These are phyloP conservation scores for Aegilops umbellulata DNA, from an alignment of 176 grass and related monocot species.

Conservation along the genomic window DNA sequence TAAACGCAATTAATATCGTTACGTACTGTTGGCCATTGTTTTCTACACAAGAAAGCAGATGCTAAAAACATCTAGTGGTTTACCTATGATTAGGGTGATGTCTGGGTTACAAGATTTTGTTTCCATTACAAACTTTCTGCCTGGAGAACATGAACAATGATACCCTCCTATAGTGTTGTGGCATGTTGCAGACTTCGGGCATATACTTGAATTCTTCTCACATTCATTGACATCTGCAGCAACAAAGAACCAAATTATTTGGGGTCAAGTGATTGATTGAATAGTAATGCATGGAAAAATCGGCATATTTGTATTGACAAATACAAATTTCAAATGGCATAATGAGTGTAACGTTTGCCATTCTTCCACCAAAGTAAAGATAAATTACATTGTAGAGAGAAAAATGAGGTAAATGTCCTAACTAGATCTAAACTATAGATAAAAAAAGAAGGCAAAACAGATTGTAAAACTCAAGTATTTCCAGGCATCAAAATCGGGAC, in stretches of 20 bases:
- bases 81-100: constrained; percentile 32
- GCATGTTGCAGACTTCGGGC: constrained; percentile 10
- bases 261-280: background rate
- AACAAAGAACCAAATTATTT: background rate
- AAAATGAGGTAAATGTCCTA: background rate
- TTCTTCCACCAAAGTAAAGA: too few species aligned
- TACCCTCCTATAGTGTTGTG: background rate
- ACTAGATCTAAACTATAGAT: background rate
- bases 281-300: background rate
- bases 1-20: background rate
- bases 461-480: background rate
- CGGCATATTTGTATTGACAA: background rate
- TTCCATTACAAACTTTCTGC: constrained; percentile 14
- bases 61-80: background rate
- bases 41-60: background rate
- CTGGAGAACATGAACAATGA: constrained; percentile 20
- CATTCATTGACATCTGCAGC: constrained; percentile 32
- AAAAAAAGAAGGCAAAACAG: background rate
- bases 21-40: background rate
- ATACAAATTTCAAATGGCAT: background rate
- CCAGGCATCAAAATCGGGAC: background rate
- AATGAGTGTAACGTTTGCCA: background rate
- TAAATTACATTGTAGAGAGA: too few species aligned
- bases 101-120: constrained; percentile 31
- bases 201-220: background rate